phyloP scores from a whole-genome alignment of 768 basidiomycete species.

The Coprinopsis sp. region DNA sequence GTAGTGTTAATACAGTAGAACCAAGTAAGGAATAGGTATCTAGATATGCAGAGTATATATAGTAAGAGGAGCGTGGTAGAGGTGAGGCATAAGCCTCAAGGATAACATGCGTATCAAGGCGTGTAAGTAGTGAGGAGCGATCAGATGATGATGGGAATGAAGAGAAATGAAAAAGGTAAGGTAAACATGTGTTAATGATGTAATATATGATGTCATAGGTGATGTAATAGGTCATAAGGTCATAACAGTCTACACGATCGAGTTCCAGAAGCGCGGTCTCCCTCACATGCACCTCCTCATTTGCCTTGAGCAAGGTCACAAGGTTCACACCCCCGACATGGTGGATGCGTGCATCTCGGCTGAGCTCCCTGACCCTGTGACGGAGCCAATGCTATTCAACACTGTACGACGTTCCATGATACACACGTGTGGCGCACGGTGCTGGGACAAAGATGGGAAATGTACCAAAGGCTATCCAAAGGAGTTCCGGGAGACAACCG shows the following conservation, averaged over 20 bases:
- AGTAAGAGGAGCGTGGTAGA: too few species aligned
- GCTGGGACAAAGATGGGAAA: conserved; percentile 36
- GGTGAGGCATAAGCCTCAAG: too few species aligned
- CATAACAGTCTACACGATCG: conserved; percentile 51
- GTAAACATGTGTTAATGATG: too few species aligned
- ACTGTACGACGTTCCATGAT: conserved; percentile 39
- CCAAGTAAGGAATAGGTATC: too few species aligned
- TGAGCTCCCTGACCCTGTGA: conserved; percentile 36
- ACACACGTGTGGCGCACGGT: conserved; percentile 44
- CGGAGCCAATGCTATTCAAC: conserved; percentile 35
- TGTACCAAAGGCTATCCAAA: conserved; percentile 47
- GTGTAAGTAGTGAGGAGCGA: too few species aligned
- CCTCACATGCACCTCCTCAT: conserved; percentile 52
- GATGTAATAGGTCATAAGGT: too few species aligned
- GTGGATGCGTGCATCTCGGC: conserved; percentile 40
- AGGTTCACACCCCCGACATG: conserved; percentile 29
- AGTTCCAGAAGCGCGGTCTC: conserved; percentile 55
- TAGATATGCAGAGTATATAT: too few species aligned
- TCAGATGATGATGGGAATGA: too few species aligned
- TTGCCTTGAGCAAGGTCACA: conserved; percentile 29
- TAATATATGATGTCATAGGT: too few species aligned
- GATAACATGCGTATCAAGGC: too few species aligned
- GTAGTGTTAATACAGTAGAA: too few species aligned
- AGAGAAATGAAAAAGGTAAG: too few species aligned
- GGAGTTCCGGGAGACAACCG: conserved; percentile 28